Evolutionary conservation across 1,284 basidiomycete species (phyloP).

Genomic region (Schizophyllum amplum): DNA sequence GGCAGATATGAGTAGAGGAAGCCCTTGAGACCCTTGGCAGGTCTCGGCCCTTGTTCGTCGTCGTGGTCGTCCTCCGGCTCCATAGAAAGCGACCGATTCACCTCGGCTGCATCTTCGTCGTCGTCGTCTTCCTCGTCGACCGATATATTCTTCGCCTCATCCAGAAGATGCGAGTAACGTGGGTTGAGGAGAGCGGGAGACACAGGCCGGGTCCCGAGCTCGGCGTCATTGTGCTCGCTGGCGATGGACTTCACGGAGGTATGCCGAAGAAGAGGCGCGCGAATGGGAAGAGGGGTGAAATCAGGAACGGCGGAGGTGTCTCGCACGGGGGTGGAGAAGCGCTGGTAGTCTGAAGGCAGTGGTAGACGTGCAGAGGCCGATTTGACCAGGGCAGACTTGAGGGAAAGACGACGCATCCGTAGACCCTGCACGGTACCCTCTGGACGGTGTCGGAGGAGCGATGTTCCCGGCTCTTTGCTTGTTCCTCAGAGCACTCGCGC

Average conservation of each 20-base stretch:
- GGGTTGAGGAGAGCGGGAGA: conserved; percentile 35
- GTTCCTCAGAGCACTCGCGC: conserved; percentile 48
- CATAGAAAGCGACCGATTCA: not conserved
- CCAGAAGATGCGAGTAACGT: conserved; percentile 47
- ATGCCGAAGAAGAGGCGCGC: not conserved
- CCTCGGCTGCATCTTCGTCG: not conserved
- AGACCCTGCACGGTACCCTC: conserved; percentile 16
- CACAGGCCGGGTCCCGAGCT: conserved; percentile 18
- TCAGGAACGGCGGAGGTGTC: conserved; percentile 36
- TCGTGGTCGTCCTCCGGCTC: not conserved
- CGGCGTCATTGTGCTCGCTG: too few relatives aligned
- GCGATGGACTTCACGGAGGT: too few relatives aligned
- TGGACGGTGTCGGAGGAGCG: conserved; percentile 39
- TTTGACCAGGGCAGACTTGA: not conserved
- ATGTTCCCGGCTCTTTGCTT: conserved; percentile 52
- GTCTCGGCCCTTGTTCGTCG: conserved; percentile 2
- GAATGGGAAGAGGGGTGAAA: conserved; percentile 32
- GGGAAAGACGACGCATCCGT: conserved; percentile 10
- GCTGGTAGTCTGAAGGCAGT: conserved; percentile 7
- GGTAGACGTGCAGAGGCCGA: conserved; percentile 10
- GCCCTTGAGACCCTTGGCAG: conserved; percentile 37
- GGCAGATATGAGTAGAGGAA: conserved; percentile 58
- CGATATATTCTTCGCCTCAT: conserved; percentile 37
- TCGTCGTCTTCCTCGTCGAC: not conserved
- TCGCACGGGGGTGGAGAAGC: not conserved